These are phyloP conservation scores for Corrigiola litoralis DNA, from an alignment of 179 eudicot species.

Conservation along the genomic window DNA sequence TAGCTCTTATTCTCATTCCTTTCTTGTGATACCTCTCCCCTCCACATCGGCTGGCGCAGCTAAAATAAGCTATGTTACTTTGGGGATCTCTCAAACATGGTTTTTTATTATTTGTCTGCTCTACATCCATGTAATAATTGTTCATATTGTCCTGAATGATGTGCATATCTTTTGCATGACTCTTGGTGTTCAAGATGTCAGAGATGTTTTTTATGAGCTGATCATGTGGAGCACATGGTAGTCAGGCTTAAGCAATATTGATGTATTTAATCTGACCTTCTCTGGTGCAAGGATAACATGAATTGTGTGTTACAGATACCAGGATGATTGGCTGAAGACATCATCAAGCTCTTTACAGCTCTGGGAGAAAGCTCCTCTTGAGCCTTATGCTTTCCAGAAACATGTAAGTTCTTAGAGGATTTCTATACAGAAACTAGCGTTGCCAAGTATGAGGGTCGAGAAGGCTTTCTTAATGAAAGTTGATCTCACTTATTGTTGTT, in stretches of 20 bases:
- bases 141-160: too few relatives aligned
- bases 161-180: too few relatives aligned
- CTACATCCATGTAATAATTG: neutral
- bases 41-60: neutral
- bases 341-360: slow-evolving; percentile 78
- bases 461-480: too few relatives aligned
- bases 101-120: neutral
- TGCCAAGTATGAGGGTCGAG: too few relatives aligned
- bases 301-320: slow-evolving; percentile 55
- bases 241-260: neutral
- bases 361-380: slow-evolving; percentile 99
- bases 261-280: neutral
- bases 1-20: neutral
- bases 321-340: slow-evolving; percentile 98
- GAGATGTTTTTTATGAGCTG: neutral
- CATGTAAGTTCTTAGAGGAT: slow-evolving; percentile 45
- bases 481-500: too few relatives aligned
- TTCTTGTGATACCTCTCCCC: neutral
- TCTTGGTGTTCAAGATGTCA: too few relatives aligned
- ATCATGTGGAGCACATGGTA: neutral
- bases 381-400: slow-evolving; percentile 91
- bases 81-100: too few relatives aligned
- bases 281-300: slow-evolving; percentile 3
- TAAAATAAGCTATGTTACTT: too few relatives aligned
- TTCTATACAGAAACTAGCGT: neutral